Percentiles rank a stretch among this genome's conserved stretches.
Evolutionary conservation across 1,139 yeast species (phyloP).

Genomic region (Sugiyamaella paludigena): DNA sequence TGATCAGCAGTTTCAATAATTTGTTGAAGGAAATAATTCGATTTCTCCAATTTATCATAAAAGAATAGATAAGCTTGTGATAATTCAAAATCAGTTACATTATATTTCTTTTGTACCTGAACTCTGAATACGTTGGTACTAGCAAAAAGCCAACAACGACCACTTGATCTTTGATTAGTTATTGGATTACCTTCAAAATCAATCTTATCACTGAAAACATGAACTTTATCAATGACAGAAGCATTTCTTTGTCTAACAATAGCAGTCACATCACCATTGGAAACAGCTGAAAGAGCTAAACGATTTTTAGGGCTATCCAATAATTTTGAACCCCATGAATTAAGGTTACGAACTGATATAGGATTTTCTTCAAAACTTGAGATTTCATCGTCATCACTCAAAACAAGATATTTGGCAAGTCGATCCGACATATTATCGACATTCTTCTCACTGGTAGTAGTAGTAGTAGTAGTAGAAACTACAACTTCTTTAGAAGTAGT

Average conservation of each 20-base stretch:
- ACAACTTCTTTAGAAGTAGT: conserved; percentile 14
- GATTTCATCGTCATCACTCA: conserved; percentile 14
- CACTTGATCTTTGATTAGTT: conserved; percentile 58
- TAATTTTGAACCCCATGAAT: conserved; percentile 53
- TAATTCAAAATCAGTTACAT: conserved; percentile 54
- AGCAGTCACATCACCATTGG: conserved; percentile 47
- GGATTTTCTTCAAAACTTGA: conserved; percentile 34
- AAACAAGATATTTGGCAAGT: conserved; percentile 23
- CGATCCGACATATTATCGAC: conserved; percentile 21
- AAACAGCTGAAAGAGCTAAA: conserved; percentile 58
- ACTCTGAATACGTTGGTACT: conserved; percentile 60
- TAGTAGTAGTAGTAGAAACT: background rate
- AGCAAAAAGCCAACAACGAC: conserved; percentile 71
- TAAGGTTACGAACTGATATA: conserved; percentile 39
- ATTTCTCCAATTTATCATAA: conserved; percentile 57
- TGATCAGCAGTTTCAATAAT: conserved; percentile 54
- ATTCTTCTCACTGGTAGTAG: conserved; percentile 2
- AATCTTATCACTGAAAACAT: conserved; percentile 53
- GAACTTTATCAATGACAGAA: conserved; percentile 43
- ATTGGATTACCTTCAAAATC: conserved; percentile 57
- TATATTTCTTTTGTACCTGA: conserved; percentile 52
- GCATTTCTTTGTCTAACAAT: conserved; percentile 44
- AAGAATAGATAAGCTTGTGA: conserved; percentile 57
- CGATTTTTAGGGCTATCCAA: conserved; percentile 53
- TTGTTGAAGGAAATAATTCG: conserved; percentile 60